Evolutionary conservation across 768 basidiomycete species (phyloP).

Genomic region (Termitomyces sp.): DNA sequence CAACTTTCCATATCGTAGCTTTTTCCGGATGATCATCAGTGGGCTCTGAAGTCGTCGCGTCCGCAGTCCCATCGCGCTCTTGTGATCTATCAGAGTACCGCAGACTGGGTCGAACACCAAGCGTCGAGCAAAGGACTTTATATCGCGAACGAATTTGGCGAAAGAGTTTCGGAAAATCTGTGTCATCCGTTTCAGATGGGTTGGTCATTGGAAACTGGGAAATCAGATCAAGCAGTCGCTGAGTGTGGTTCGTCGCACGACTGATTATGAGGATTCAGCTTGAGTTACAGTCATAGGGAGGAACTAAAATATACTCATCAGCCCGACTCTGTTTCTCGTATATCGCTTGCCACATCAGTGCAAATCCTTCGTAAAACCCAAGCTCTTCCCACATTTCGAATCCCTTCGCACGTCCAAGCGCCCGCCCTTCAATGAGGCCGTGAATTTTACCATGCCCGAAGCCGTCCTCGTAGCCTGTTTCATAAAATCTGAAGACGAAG

Average conservation of each 20-base stretch:
- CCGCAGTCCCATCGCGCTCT: conserved; percentile 12
- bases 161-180: conserved; percentile 75
- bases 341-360: conserved; percentile 60
- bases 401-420: conserved; percentile 83
- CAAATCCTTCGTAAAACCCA: conserved; percentile 88
- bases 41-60: conserved; percentile 5
- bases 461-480: conserved; percentile 71
- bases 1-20: conserved; percentile 7
- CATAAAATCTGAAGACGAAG: conserved; percentile 59
- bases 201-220: conserved; percentile 74
- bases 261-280: conserved; percentile 21
- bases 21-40: conserved; percentile 1
- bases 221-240: conserved; percentile 65
- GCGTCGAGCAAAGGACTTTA: conserved; percentile 74
- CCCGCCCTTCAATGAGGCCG: conserved; percentile 86
- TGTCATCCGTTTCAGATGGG: conserved; percentile 44
- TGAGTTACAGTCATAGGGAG: not conserved
- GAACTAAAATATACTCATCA: conserved; percentile 40
- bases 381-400: conserved; percentile 98
- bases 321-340: conserved; percentile 30
- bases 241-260: conserved; percentile 57
- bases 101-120: conserved; percentile 55
- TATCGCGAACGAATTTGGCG: conserved; percentile 85
- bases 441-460: conserved; percentile 83
- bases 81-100: conserved; percentile 24